These are phyloP conservation scores for Boechera divaricarpa DNA, from an alignment of 345 rosid genomes.

Conservation along the genomic window DNA sequence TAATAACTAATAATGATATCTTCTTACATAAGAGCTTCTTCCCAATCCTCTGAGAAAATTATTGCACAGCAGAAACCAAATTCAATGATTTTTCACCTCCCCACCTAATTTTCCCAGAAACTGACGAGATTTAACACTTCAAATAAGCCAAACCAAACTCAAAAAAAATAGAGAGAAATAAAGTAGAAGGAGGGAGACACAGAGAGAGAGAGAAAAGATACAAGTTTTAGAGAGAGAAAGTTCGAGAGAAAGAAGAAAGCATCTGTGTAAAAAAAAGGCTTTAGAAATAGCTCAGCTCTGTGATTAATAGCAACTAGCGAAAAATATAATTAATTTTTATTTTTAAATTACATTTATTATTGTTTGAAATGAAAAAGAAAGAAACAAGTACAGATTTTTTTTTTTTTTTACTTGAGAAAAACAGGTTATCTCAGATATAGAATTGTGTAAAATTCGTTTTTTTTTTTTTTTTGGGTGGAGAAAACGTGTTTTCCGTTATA, in stretches of 20 bases:
- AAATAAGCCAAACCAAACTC: constrained; percentile 14
- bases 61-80: constrained; percentile 41
- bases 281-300: constrained; percentile 43
- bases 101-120: constrained; percentile 35
- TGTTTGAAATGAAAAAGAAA: background rate
- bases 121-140: constrained; percentile 37
- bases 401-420: background rate
- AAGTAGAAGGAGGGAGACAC: background rate
- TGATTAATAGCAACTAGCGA: constrained; percentile 39
- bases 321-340: background rate
- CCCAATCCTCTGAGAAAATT: constrained; percentile 41
- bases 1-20: constrained; percentile 33
- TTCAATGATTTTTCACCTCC: constrained; percentile 31
- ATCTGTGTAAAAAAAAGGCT: constrained; percentile 41
- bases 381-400: background rate
- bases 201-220: constrained; percentile 20
- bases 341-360: background rate
- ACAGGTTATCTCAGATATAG: background rate
- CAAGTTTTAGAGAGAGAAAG: constrained; percentile 41
- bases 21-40: constrained; percentile 40
- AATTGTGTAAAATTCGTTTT: background rate
- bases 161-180: background rate
- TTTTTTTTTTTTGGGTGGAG: background rate
- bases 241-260: constrained; percentile 42
- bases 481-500: constrained; percentile 23